phyloP scores from a whole-genome alignment of 306 rosid species.

The Abrus pulchellus region DNA sequence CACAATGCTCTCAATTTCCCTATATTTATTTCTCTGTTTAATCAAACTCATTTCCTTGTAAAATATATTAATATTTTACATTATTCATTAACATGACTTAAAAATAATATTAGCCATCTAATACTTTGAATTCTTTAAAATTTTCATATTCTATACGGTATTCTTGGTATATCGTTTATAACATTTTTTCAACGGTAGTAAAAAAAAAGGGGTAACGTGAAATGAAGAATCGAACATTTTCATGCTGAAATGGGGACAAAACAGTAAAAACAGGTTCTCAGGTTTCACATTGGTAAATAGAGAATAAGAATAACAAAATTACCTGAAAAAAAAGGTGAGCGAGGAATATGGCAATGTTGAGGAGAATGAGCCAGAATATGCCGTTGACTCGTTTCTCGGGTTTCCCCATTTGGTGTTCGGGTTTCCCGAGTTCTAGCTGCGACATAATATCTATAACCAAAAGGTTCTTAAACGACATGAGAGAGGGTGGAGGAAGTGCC shows the following conservation, averaged over 20 bases:
- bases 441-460: constrained; percentile 72
- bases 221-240: too few species aligned
- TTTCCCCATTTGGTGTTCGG: constrained; percentile 54
- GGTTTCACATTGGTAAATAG: neutral
- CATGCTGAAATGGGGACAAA: neutral
- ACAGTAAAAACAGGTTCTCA: neutral
- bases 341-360: constrained; percentile 74
- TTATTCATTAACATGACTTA: too few species aligned
- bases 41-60: too few species aligned
- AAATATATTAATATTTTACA: too few species aligned
- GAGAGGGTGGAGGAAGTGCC: constrained; percentile 53
- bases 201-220: too few species aligned
- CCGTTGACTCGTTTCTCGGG: constrained; percentile 79
- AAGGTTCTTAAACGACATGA: neutral
- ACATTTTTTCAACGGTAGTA: too few species aligned
- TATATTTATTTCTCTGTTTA: too few species aligned
- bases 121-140: too few species aligned
- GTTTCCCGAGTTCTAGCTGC: constrained; percentile 76
- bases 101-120: too few species aligned
- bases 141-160: too few species aligned
- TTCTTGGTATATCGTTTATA: too few species aligned
- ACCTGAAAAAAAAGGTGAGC: constrained; percentile 89
- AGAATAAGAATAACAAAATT: neutral
- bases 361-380: constrained; percentile 89
- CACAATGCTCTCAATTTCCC: too few species aligned